These are phyloP conservation scores for Yamadazyma philogaea DNA, from an alignment of 805 yeast genomes.

Conservation along the genomic window DNA sequence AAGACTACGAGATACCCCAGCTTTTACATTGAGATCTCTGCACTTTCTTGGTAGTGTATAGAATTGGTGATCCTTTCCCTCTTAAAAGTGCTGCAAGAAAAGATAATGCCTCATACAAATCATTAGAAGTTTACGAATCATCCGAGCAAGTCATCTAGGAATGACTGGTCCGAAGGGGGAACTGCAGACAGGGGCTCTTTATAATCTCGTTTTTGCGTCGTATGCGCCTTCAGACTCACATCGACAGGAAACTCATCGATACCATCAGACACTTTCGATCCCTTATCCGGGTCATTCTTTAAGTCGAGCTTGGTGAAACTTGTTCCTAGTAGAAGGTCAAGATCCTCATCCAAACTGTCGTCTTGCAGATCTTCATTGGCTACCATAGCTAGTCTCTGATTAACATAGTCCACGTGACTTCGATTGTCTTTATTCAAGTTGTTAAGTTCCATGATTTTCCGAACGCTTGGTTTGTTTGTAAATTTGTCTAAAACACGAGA, in stretches of 20 bases:
- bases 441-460: constrained; percentile 34
- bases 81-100: too few species aligned
- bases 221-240: background rate
- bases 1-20: too few species aligned
- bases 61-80: too few species aligned
- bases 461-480: constrained; percentile 10
- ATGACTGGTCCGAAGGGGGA: constrained; percentile 4
- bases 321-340: constrained; percentile 18
- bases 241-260: constrained; percentile 13
- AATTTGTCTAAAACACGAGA: constrained; percentile 29
- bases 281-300: background rate
- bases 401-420: constrained; percentile 22
- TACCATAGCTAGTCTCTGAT: constrained; percentile 18
- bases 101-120: background rate
- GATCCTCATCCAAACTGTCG: constrained; percentile 18
- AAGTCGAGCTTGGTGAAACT: constrained; percentile 3
- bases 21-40: too few species aligned
- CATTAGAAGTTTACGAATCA: constrained; percentile 1
- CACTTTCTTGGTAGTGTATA: too few species aligned
- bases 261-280: background rate
- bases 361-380: background rate
- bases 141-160: constrained; percentile 15
- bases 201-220: background rate
- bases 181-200: background rate
- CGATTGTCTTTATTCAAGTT: constrained; percentile 26